A percentile compares a stretch with the other conserved stretches of the same genome.
Evolutionary conservation across 768 basidiomycete species (phyloP).

Genomic region (Leucocoprinus sp.): DNA sequence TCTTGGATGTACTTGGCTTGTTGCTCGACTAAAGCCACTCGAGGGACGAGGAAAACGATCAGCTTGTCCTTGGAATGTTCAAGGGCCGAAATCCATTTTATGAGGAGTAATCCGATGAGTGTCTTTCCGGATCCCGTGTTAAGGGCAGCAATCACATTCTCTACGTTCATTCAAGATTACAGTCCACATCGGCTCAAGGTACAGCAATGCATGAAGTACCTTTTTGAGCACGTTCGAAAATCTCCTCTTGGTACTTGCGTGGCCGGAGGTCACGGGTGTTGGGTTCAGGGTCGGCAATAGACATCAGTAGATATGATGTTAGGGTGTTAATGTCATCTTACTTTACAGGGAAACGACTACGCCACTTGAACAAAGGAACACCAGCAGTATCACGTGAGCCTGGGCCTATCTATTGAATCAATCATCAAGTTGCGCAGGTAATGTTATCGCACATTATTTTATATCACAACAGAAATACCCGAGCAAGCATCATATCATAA

Average conservation of each 20-base stretch:
- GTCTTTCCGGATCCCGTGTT: slow-evolving; percentile 78
- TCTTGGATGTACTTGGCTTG: slow-evolving; percentile 60
- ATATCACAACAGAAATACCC: not conserved
- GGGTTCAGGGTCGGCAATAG: not conserved
- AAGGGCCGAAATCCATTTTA: slow-evolving; percentile 63
- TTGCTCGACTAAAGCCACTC: slow-evolving; percentile 79
- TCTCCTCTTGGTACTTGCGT: slow-evolving; percentile 64
- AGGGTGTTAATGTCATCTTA: not conserved
- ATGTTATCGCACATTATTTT: slow-evolving; percentile 1
- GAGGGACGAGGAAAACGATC: slow-evolving; percentile 77
- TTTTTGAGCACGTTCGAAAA: slow-evolving; percentile 51
- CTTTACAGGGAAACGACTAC: no score
- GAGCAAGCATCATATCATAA: not conserved
- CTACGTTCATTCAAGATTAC: slow-evolving; percentile 14
- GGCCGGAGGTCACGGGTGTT: slow-evolving; percentile 17
- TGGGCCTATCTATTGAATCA: not conserved
- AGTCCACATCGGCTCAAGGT: not conserved
- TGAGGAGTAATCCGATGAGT: slow-evolving; percentile 63
- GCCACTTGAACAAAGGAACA: no score
- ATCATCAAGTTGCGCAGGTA: slow-evolving; percentile 11
- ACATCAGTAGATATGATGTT: not conserved
- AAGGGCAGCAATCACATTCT: slow-evolving; percentile 67
- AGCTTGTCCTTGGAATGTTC: slow-evolving; percentile 45
- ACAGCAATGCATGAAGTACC: slow-evolving; percentile 19
- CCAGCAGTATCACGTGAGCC: slow-evolving; percentile 4